phyloP scores from a whole-genome alignment of 1,284 basidiomycete species.

The Trichosporon asahii region DNA sequence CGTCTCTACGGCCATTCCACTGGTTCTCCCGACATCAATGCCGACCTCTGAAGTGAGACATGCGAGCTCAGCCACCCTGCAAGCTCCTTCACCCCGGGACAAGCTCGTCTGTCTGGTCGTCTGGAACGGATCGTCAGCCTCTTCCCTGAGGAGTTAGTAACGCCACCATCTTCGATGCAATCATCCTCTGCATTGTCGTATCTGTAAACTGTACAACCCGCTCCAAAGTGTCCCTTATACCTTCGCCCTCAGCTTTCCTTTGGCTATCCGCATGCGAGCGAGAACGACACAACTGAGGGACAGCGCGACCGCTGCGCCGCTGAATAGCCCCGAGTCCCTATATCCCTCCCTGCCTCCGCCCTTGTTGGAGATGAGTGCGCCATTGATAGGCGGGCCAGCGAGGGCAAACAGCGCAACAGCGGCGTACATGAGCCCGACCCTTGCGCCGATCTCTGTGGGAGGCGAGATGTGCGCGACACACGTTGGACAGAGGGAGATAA shows the following conservation, averaged over 20 bases:
- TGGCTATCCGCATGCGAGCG: not conserved
- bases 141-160: too few species aligned
- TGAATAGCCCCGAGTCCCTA: not conserved
- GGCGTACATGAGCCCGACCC: slow-evolving; percentile 32
- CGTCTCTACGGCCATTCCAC: too few species aligned
- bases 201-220: not conserved
- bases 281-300: not conserved
- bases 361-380: slow-evolving; percentile 34
- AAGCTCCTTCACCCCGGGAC: too few species aligned
- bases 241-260: not conserved
- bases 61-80: too few species aligned
- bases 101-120: too few species aligned
- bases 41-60: too few species aligned
- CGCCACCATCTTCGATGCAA: too few species aligned
- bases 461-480: slow-evolving; percentile 29
- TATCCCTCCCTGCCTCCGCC: not conserved
- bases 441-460: slow-evolving; percentile 32
- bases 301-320: not conserved
- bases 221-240: not conserved
- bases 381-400: slow-evolving; percentile 45
- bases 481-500: slow-evolving; percentile 33
- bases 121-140: too few species aligned
- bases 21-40: too few species aligned
- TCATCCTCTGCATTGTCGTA: too few species aligned
- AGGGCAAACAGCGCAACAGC: slow-evolving; percentile 36